Conservation (phyloP, 163 green algal genomes). For the Picocystis sp. region DNA sequence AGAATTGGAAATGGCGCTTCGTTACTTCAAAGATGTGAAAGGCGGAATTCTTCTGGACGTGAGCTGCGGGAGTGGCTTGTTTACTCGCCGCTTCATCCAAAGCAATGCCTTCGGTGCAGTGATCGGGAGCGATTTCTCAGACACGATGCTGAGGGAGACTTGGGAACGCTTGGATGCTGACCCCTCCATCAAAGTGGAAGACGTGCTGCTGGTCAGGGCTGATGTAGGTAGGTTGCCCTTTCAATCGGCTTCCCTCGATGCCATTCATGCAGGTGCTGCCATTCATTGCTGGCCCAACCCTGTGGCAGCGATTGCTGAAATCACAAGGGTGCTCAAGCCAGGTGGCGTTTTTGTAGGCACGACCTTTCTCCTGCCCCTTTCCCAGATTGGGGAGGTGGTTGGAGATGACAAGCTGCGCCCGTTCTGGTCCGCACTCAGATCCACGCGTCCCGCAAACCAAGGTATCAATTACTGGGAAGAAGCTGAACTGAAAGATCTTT, state of each 20-base stretch:
- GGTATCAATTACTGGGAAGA: conserved; percentile 51
- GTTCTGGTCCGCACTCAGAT: conserved; percentile 17
- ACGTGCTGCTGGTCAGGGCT: conserved; percentile 52
- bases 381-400: conserved; percentile 53
- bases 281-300: conserved; percentile 88
- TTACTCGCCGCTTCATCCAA: conserved; percentile 59
- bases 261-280: conserved; percentile 79
- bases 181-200: conserved; percentile 4
- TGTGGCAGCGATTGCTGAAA: conserved; percentile 64
- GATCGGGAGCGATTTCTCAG: conserved; percentile 62
- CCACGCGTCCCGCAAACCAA: background rate
- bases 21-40: conserved; percentile 36
- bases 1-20: conserved; percentile 62
- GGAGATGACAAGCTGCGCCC: conserved; percentile 51
- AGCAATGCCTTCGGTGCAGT: conserved; percentile 50
- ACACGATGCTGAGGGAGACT: conserved; percentile 76
- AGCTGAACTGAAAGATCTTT: conserved; percentile 52
- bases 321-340: conserved; percentile 70
- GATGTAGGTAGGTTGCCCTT: conserved; percentile 81
- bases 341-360: conserved; percentile 84
- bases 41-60: conserved; percentile 58
- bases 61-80: conserved; percentile 79
- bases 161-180: conserved; percentile 38
- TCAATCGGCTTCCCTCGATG: conserved; percentile 51
- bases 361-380: conserved; percentile 63